Conservation (phyloP, 306 rosid species). For the Fragaria vesca region DNA sequence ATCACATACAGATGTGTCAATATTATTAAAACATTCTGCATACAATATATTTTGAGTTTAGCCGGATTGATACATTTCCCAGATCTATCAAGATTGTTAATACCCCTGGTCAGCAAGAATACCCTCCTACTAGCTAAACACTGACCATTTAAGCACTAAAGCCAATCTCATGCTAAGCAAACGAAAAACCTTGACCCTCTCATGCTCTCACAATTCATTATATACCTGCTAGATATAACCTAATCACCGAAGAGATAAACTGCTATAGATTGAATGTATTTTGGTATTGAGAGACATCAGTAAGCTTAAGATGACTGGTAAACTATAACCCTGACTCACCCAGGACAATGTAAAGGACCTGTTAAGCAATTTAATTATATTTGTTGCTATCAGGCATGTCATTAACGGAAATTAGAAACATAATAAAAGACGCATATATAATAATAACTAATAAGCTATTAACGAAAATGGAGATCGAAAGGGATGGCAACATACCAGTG, state of each 20-base stretch:
- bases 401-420: neutral
- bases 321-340: slow-evolving; percentile 1
- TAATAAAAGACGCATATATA: neutral
- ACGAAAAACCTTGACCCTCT: neutral
- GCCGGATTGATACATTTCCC: neutral
- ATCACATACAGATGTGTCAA: neutral
- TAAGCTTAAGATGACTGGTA: neutral
- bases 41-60: neutral
- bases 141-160: neutral
- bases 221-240: neutral
- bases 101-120: neutral
- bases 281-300: slow-evolving; percentile 4
- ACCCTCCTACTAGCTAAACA: neutral
- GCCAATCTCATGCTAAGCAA: neutral
- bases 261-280: neutral
- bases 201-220: neutral
- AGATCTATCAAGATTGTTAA: neutral
- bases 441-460: neutral
- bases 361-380: neutral
- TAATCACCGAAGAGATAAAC: neutral
- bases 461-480: neutral
- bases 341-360: neutral
- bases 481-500: slow-evolving; percentile 57
- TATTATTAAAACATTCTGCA: neutral
- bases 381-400: neutral